A percentile compares a stretch with the other conserved stretches of the same genome.
Conservation (phyloP, 495 filamentous ascomycete species). For the Aspergillus taichungensis region DNA sequence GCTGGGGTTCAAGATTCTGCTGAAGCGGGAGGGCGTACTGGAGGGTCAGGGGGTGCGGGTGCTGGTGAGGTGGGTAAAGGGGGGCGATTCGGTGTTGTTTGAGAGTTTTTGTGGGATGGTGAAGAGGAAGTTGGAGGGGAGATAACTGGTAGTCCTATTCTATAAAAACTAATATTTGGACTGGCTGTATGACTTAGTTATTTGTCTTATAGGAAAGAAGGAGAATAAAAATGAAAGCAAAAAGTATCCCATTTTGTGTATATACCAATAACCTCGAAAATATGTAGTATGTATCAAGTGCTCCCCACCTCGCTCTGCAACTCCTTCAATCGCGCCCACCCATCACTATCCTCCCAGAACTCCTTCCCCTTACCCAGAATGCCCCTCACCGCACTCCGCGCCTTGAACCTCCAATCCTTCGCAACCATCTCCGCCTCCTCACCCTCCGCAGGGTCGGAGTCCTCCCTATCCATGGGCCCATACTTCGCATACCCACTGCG, state of each 20-base stretch:
- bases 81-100: conserved; percentile 65
- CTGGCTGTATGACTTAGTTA: too few relatives aligned
- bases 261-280: not conserved
- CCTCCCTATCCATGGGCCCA: conserved; percentile 31
- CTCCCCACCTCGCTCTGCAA: conserved; percentile 31
- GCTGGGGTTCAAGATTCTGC: conserved; percentile 39
- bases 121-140: conserved; percentile 41
- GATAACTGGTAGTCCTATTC: conserved; percentile 2
- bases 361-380: conserved; percentile 77
- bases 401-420: conserved; percentile 76
- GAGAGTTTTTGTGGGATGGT: conserved; percentile 85
- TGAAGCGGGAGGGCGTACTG: conserved; percentile 15
- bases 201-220: too few relatives aligned
- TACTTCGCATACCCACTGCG: conserved; percentile 42
- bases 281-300: conserved; percentile 7
- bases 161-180: too few relatives aligned
- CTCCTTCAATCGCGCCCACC: conserved; percentile 56
- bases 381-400: conserved; percentile 68
- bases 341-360: conserved; percentile 68
- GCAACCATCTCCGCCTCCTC: conserved; percentile 35
- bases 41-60: conserved; percentile 26
- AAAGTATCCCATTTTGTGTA: too few relatives aligned
- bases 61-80: conserved; percentile 64
- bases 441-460: conserved; percentile 15
- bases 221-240: too few relatives aligned